Evolutionary conservation across 2,329 filamentous ascomycete genomes (phyloP).

Genomic region (Seiridium cupressi): DNA sequence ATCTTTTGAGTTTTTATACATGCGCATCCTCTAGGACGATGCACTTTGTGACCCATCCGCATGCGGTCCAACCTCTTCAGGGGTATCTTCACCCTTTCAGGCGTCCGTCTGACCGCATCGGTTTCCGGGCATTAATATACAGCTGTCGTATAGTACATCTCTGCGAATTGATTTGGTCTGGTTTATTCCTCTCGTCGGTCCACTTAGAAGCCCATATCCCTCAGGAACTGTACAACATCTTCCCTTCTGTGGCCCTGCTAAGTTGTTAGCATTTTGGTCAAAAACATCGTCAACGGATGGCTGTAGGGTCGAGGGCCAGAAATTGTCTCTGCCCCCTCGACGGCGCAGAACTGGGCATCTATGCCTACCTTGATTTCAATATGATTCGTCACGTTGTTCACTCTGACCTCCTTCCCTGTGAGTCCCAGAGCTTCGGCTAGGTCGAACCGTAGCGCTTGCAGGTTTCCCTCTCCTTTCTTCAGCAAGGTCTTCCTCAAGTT

Average conservation of each 20-base stretch:
- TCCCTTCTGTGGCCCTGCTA: slow-evolving; percentile 47
- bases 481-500: slow-evolving; percentile 73
- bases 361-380: slow-evolving; percentile 68
- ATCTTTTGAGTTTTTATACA: too few species aligned
- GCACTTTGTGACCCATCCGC: too few species aligned
- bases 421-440: slow-evolving; percentile 59
- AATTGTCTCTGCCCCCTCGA: too few species aligned
- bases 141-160: background rate
- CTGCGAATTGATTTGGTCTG: background rate
- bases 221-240: slow-evolving; percentile 45
- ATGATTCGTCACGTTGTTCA: slow-evolving; percentile 66
- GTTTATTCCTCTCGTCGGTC: slow-evolving; percentile 56
- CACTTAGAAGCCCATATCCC: slow-evolving; percentile 32
- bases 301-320: too few species aligned
- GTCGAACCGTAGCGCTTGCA: slow-evolving; percentile 60
- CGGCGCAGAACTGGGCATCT: background rate
- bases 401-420: slow-evolving; percentile 47
- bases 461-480: slow-evolving; percentile 76
- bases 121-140: background rate
- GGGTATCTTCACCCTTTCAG: too few species aligned
- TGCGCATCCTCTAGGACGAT: too few species aligned
- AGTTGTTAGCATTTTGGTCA: slow-evolving; percentile 9
- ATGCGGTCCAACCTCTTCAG: too few species aligned
- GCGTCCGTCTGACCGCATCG: too few species aligned
- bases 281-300: too few species aligned